A percentile compares a stretch with the other conserved stretches of the same genome.
These are phyloP conservation scores for Schoenoplectus triqueter DNA, from an alignment of 202 grass and related monocot genomes.

Conservation along the genomic window DNA sequence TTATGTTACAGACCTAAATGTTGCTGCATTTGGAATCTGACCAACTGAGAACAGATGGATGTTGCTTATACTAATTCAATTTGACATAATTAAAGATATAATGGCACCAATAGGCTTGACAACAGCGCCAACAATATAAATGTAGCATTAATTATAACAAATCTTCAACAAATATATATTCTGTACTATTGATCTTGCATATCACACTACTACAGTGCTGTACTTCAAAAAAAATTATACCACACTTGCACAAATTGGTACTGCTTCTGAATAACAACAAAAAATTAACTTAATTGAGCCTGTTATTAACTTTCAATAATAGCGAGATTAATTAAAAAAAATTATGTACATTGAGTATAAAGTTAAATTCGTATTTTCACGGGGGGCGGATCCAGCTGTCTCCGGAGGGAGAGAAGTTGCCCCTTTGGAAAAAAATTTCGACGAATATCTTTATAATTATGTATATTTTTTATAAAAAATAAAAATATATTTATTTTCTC, in stretches of 20 bases:
- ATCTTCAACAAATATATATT: not conserved
- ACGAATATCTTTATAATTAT: too few relatives aligned
- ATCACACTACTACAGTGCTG: not conserved
- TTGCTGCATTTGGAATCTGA: too few relatives aligned
- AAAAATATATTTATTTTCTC: too few relatives aligned
- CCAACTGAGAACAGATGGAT: not conserved
- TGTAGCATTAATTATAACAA: not conserved
- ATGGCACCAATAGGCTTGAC: not conserved
- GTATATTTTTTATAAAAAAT: too few relatives aligned
- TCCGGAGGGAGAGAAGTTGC: too few relatives aligned
- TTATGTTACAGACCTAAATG: too few relatives aligned
- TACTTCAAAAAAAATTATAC: not conserved
- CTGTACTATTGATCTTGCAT: not conserved
- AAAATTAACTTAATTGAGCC: not conserved
- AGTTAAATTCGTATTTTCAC: too few relatives aligned
- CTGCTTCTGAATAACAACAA: not conserved
- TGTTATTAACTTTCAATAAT: not conserved
- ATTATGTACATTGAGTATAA: too few relatives aligned
- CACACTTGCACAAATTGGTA: not conserved
- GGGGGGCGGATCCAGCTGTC: too few relatives aligned
- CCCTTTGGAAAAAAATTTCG: too few relatives aligned
- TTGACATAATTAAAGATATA: constrained; percentile 15
- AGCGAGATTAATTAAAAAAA: too few relatives aligned
- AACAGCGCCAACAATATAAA: not conserved
- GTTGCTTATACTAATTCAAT: constrained; percentile 33